phyloP scores from a whole-genome alignment of 176 grass and related monocot species.

The Eremochloa ophiuroides region DNA sequence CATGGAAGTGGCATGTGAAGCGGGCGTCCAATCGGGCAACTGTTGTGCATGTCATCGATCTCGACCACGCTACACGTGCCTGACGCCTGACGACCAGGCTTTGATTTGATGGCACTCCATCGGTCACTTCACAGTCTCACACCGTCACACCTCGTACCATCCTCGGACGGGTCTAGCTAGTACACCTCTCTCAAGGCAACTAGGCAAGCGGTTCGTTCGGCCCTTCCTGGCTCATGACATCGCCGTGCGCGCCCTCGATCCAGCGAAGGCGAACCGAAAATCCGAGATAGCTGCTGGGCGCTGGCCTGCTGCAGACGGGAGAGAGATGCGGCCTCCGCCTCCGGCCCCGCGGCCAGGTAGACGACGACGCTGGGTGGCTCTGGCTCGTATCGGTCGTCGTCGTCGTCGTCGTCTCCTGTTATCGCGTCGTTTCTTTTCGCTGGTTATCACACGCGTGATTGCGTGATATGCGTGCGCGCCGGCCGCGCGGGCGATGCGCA shows the following conservation, averaged over 20 bases:
- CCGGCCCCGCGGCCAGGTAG: too few relatives aligned
- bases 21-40: constrained; percentile 9
- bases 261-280: neutral
- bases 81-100: too few relatives aligned
- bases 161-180: too few relatives aligned
- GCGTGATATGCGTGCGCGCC: too few relatives aligned
- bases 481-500: neutral
- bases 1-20: constrained; percentile 21
- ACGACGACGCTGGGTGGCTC: too few relatives aligned
- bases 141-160: too few relatives aligned
- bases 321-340: too few relatives aligned
- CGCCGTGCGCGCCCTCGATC: neutral
- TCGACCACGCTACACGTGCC: neutral
- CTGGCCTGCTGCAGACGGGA: too few relatives aligned
- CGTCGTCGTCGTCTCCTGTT: neutral
- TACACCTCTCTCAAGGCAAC: too few relatives aligned
- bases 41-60: constrained; percentile 7
- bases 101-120: neutral
- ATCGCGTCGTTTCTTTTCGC: neutral
- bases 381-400: too few relatives aligned
- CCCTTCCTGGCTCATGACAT: neutral
- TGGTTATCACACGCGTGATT: neutral
- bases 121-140: too few relatives aligned
- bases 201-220: neutral
- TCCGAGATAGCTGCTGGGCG: too few relatives aligned